These are phyloP conservation scores for Aphanomyces stellatus DNA, from an alignment of 352 stramenopile genomes.

Conservation along the genomic window DNA sequence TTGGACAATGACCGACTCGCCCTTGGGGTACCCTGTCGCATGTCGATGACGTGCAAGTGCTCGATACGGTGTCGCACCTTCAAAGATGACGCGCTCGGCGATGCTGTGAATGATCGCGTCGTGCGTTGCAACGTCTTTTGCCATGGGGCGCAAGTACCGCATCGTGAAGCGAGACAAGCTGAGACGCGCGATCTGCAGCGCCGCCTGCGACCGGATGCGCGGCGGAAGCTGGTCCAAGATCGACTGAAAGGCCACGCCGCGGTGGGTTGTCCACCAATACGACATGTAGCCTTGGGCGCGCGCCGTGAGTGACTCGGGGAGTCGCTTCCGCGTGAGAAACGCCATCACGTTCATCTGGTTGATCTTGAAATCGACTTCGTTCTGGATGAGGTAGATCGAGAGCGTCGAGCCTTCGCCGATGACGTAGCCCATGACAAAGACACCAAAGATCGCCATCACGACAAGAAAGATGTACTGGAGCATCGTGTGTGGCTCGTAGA, in stretches of 20 bases:
- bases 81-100: conserved; percentile 13
- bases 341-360: conserved; percentile 21
- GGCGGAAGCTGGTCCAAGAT: conserved; percentile 18
- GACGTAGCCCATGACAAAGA: conserved; percentile 20
- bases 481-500: conserved; percentile 9
- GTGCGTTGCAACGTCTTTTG: neutral
- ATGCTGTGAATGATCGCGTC: conserved; percentile 8
- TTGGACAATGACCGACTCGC: conserved; percentile 18
- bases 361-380: conserved; percentile 22
- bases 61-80: neutral
- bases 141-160: conserved; percentile 6
- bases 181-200: conserved; percentile 11
- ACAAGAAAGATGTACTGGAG: conserved; percentile 15
- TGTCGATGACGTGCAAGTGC: too few species aligned
- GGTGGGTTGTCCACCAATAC: conserved; percentile 13
- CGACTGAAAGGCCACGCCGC: conserved; percentile 13
- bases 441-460: conserved; percentile 15
- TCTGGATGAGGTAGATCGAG: conserved; percentile 20
- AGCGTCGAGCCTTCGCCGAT: conserved; percentile 17
- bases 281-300: conserved; percentile 9
- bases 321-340: conserved; percentile 10
- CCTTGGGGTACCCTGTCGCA: conserved; percentile 10
- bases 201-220: conserved; percentile 10
- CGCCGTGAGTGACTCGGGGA: neutral
- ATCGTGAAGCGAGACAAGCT: conserved; percentile 6